These are phyloP conservation scores for Lasiosphaeriaceae sp. DNA, from an alignment of 495 filamentous ascomycete genomes.

Conservation along the genomic window DNA sequence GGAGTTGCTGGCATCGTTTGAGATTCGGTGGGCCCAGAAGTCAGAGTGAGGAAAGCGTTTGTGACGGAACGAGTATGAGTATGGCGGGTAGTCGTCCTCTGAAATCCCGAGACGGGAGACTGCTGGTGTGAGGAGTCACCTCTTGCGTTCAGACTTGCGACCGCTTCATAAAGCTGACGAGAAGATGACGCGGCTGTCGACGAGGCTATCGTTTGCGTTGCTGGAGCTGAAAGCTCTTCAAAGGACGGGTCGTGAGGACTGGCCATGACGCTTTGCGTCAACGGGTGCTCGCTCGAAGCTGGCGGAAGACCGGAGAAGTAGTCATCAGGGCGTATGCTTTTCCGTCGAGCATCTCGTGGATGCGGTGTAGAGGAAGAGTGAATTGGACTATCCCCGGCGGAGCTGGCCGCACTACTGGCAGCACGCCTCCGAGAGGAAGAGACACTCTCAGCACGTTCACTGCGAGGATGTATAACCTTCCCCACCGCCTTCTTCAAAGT, in stretches of 20 bases:
- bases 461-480: constrained; percentile 57
- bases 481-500: constrained; percentile 63
- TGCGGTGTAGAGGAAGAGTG: constrained; percentile 33
- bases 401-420: constrained; percentile 57
- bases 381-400: constrained; percentile 40
- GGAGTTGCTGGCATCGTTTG: constrained; percentile 45
- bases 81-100: constrained; percentile 28
- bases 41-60: constrained; percentile 47
- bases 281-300: constrained; percentile 61
- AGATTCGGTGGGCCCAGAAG: constrained; percentile 33
- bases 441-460: constrained; percentile 49
- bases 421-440: constrained; percentile 49
- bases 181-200: constrained; percentile 34
- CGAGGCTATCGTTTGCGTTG: constrained; percentile 40
- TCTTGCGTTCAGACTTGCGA: constrained; percentile 35
- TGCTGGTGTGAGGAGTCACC: constrained; percentile 44
- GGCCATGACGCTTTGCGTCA: constrained; percentile 77
- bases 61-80: constrained; percentile 47
- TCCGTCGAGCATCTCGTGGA: constrained; percentile 52
- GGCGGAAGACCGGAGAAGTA: constrained; percentile 48
- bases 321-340: constrained; percentile 71
- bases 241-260: constrained; percentile 57
- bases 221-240: constrained; percentile 28
- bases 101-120: constrained; percentile 7
- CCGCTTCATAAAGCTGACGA: constrained; percentile 33